These are phyloP conservation scores for Fomes fomentarius DNA, from an alignment of 1,284 basidiomycete species.

Conservation along the genomic window DNA sequence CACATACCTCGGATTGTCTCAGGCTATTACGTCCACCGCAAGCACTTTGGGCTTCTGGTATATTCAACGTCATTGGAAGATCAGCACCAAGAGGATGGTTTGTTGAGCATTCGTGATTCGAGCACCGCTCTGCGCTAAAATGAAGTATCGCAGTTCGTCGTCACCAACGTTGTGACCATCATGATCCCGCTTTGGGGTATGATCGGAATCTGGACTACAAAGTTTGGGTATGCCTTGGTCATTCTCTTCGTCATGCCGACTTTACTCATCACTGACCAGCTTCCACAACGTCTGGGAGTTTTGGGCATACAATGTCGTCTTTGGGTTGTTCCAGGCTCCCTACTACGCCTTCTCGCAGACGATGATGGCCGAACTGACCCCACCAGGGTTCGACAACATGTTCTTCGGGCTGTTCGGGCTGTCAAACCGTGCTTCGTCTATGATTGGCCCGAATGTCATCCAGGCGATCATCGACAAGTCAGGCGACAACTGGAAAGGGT, in stretches of 20 bases:
- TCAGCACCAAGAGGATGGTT: slow-evolving; percentile 80
- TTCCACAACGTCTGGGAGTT: slow-evolving; percentile 88
- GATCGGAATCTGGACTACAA: slow-evolving; percentile 81
- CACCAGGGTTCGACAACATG: slow-evolving; percentile 86
- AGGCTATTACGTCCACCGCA: slow-evolving; percentile 71
- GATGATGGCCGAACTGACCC: slow-evolving; percentile 85
- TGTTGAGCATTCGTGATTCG: slow-evolving; percentile 3
- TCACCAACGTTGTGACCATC: slow-evolving; percentile 78
- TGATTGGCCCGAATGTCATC: slow-evolving; percentile 80
- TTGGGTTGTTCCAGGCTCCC: slow-evolving; percentile 84
- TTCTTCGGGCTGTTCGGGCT: slow-evolving; percentile 85
- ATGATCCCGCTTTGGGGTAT: slow-evolving; percentile 86
- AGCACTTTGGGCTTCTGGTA: slow-evolving; percentile 80
- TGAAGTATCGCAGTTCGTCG: slow-evolving; percentile 57
- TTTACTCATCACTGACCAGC: slow-evolving; percentile 35
- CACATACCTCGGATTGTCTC: slow-evolving; percentile 76
- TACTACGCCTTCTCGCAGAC: slow-evolving; percentile 88
- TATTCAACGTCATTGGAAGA: slow-evolving; percentile 76
- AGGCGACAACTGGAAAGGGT: slow-evolving; percentile 80
- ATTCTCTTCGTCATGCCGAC: slow-evolving; percentile 11
- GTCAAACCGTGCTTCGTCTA: slow-evolving; percentile 80
- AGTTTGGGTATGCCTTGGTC: slow-evolving; percentile 56
- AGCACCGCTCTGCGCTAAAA: not conserved
- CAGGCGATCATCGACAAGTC: slow-evolving; percentile 77
- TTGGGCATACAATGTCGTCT: slow-evolving; percentile 83